Conservation (phyloP, 176 grass and related monocot species). For the Carex cristatella region DNA sequence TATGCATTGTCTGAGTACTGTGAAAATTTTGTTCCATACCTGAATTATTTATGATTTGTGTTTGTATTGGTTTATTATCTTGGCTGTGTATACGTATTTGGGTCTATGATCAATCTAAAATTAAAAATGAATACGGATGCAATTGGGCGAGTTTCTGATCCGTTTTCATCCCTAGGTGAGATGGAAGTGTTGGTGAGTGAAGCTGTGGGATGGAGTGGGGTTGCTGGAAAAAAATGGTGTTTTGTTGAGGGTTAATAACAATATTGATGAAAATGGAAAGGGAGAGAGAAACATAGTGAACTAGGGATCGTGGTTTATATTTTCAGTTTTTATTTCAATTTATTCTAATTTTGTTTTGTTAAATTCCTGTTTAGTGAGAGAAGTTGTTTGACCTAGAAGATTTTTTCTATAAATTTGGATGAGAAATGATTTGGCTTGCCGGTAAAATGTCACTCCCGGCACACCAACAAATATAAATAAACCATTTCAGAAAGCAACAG, state of each 20-base stretch:
- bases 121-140: not conserved
- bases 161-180: not conserved
- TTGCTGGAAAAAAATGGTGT: not conserved
- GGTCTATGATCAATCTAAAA: no score
- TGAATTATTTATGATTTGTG: not conserved
- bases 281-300: not conserved
- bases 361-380: not conserved
- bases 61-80: not conserved
- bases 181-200: not conserved
- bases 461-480: not conserved
- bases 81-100: not conserved
- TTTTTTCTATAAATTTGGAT: not conserved
- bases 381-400: not conserved
- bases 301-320: not conserved
- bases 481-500: not conserved
- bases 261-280: not conserved
- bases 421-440: not conserved
- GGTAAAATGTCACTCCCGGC: not conserved
- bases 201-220: no score
- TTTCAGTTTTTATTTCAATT: not conserved
- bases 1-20: not conserved
- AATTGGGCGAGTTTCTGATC: not conserved
- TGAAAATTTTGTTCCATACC: not conserved
- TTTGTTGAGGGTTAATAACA: not conserved
- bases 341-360: not conserved